Evolutionary conservation across 768 basidiomycete genomes (phyloP).

Genomic region (Lentinula edodes): DNA sequence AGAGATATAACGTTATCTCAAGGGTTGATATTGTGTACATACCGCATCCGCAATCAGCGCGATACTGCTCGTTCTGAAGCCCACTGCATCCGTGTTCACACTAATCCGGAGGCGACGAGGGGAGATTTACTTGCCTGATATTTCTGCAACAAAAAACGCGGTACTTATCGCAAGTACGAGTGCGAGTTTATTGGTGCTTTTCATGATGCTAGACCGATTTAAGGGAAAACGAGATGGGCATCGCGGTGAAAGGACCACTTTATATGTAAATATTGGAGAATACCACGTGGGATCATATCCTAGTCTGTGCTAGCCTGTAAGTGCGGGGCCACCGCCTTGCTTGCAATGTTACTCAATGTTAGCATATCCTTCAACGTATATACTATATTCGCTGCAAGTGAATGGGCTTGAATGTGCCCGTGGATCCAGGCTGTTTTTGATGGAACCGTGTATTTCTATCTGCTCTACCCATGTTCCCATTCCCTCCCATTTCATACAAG

Average conservation of each 20-base stretch:
- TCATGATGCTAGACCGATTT: conserved; percentile 22
- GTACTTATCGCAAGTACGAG: conserved; percentile 41
- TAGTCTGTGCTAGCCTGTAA: no score
- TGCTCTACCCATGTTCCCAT: no score
- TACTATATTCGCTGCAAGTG: no score
- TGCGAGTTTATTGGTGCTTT: conserved; percentile 42
- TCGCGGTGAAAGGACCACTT: background rate
- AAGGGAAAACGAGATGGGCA: background rate
- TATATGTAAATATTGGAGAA: no score
- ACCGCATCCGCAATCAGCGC: conserved; percentile 55
- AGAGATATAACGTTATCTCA: background rate
- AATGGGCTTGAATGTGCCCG: no score
- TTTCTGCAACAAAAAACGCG: conserved; percentile 45
- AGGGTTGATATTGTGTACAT: conserved; percentile 14
- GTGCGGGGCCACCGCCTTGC: no score
- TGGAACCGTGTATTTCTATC: no score
- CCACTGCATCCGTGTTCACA: conserved; percentile 27
- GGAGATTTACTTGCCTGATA: conserved; percentile 23
- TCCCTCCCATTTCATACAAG: no score
- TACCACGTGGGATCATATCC: no score
- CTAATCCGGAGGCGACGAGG: background rate
- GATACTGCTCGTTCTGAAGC: conserved; percentile 49
- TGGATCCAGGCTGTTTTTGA: no score
- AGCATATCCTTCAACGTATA: no score
- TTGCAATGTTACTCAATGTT: no score